Evolutionary conservation across 768 basidiomycete genomes (phyloP), one percentile per base, ranked within the genome.

Genomic region (Termitomyces sp.): DNA sequence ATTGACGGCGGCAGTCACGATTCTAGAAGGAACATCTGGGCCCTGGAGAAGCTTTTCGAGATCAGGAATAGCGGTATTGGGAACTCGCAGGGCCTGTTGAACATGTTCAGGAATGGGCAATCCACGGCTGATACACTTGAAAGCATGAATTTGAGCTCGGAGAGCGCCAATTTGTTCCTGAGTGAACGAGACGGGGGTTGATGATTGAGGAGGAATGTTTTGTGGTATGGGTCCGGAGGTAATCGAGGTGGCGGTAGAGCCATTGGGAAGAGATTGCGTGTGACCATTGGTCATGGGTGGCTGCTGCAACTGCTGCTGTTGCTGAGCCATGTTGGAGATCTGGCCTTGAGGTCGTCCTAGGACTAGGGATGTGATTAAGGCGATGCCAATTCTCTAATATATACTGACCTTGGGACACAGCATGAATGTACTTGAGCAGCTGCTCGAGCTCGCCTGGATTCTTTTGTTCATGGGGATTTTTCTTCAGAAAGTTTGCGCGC

Each of bases 131-230:
- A 93, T 75, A 58, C 83, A 77, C 64, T 87, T 90, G 74, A 86
- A 93, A 3, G 91, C 90, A 47, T 85, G 80, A 15, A 93, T 92
- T 61, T 93, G 91, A 0, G 87, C 83, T 14, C 88, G 81, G n/a
- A 93, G 78, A 10, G 86, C 80, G 54, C 74, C 76, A 45, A 92
- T 84, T 63, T 92, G 92, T 56, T 88, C 86, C 0, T 67, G 72
- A 4, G 88, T 86, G 65, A 95, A 93, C 5, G 88, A 87, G 30
- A 92, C 83, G 38, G 90, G 87, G 0, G 88, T 86, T 28, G 82
- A 77, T 2, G 87, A 80, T n/a, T 79, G 74, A 19, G 75, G 68
- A 12, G 82, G 81, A 38, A 76, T 72, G 12, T 78, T 58, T 47
- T 78, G 82, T 12, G 84, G 77, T 22, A 76, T 66, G 43, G 79